Evolutionary conservation across 257 asterid species (phyloP).

Genomic region (Lavandula angustifolia): DNA sequence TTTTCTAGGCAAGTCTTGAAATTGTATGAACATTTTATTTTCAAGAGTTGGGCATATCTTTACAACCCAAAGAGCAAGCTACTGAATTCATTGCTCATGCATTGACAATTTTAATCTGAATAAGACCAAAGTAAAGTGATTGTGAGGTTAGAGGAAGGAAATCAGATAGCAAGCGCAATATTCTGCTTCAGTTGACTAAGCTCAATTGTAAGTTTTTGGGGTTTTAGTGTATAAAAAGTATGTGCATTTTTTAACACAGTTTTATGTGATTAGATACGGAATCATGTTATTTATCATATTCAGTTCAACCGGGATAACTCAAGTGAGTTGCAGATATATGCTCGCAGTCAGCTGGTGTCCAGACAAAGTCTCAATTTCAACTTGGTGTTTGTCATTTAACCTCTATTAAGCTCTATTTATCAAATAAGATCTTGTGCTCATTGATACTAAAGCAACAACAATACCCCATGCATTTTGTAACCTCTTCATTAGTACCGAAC

Average conservation of each 20-base stretch:
- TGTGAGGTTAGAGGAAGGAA: not conserved
- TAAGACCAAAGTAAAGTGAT: not conserved
- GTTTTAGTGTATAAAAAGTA: not conserved
- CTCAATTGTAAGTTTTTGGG: not conserved
- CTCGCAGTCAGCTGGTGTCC: not conserved
- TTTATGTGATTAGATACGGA: not conserved
- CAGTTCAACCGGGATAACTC: conserved; percentile 4
- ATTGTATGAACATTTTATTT: not conserved
- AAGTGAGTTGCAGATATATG: conserved; percentile 8
- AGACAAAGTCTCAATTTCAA: not conserved
- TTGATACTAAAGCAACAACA: not conserved
- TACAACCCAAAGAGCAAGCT: not conserved
- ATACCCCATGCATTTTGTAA: not conserved
- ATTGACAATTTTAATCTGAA: not conserved
- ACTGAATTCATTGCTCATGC: not conserved
- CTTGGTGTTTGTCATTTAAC: not conserved
- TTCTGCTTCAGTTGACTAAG: not conserved
- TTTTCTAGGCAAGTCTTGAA: not conserved
- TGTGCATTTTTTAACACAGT: not conserved
- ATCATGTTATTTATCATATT: not conserved
- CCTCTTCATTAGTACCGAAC: conserved; percentile 8
- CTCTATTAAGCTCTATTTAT: not conserved
- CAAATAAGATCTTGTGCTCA: conserved; percentile 9
- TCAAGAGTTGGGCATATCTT: not conserved
- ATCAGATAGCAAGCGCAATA: not conserved